phyloP scores from a whole-genome alignment of 1,139 yeast species.

The Yamadazyma dushanensis region DNA sequence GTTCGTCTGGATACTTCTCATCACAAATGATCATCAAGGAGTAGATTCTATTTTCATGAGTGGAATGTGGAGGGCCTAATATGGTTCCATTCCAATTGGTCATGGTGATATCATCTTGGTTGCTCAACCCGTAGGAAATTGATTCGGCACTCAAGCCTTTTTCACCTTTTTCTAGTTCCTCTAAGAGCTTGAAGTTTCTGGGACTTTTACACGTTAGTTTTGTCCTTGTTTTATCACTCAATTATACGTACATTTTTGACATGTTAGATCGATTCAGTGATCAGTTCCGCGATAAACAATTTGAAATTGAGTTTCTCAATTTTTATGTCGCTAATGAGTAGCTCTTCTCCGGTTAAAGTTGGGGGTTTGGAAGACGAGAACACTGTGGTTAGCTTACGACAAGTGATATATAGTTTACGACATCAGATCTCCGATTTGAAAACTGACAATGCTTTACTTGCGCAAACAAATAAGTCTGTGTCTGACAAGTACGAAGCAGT shows the following conservation, averaged over 20 bases:
- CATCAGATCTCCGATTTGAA: slow-evolving; percentile 21
- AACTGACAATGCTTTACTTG: slow-evolving; percentile 34
- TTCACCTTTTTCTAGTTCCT: slow-evolving; percentile 97
- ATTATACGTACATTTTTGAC: slow-evolving; percentile 15
- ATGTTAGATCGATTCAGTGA: slow-evolving; percentile 3
- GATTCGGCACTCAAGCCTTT: slow-evolving; percentile 97
- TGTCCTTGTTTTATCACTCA: not conserved
- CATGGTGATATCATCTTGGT: slow-evolving; percentile 88
- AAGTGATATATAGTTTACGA: slow-evolving; percentile 27
- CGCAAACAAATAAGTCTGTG: slow-evolving; percentile 33
- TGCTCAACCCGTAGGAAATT: slow-evolving; percentile 88
- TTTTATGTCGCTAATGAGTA: not conserved
- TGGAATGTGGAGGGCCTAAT: slow-evolving; percentile 94
- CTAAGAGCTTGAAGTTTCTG: slow-evolving; percentile 87
- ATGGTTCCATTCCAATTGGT: slow-evolving; percentile 96
- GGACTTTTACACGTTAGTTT: slow-evolving; percentile 51
- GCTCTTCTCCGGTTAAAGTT: slow-evolving; percentile 4
- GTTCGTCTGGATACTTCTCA: slow-evolving; percentile 79
- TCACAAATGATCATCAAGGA: slow-evolving; percentile 82
- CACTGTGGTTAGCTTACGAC: slow-evolving; percentile 15
- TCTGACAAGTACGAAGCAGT: slow-evolving; percentile 29
- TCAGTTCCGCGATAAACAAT: not conserved
- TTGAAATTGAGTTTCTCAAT: too few species aligned
- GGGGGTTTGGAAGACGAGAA: slow-evolving; percentile 9
- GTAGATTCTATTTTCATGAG: slow-evolving; percentile 92